Evolutionary conservation across 2,329 filamentous ascomycete genomes (phyloP).

Genomic region (Penicillium nordicum): DNA sequence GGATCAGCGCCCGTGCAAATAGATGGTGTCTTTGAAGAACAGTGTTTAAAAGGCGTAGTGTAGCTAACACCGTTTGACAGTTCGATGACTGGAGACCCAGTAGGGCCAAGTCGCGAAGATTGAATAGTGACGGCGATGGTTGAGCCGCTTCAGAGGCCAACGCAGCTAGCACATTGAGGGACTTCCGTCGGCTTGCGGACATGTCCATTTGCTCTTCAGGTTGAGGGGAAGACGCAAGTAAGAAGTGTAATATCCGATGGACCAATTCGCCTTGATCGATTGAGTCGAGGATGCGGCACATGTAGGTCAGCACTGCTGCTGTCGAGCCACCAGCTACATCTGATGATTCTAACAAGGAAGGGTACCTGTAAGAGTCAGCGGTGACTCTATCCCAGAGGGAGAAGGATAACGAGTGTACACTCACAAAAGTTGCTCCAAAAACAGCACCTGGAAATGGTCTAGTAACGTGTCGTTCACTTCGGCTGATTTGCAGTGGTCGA

Average conservation of each 20-base stretch:
- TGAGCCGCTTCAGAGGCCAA: constrained; percentile 71
- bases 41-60: constrained; percentile 79
- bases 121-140: constrained; percentile 83
- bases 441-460: constrained; percentile 96
- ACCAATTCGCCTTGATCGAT: constrained; percentile 92
- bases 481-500: constrained; percentile 88
- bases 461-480: constrained; percentile 91
- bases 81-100: constrained; percentile 81
- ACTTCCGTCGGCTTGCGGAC: constrained; percentile 71
- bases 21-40: constrained; percentile 84
- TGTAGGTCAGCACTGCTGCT: constrained; percentile 89
- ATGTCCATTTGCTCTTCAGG: constrained; percentile 59
- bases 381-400: background rate
- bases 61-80: constrained; percentile 83
- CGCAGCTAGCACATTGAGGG: constrained; percentile 79
- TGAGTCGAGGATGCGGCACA: constrained; percentile 84
- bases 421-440: constrained; percentile 87
- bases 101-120: constrained; percentile 83
- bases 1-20: constrained; percentile 69
- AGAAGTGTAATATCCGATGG: constrained; percentile 86
- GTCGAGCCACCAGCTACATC: constrained; percentile 96
- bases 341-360: constrained; percentile 91
- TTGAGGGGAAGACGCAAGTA: constrained; percentile 68
- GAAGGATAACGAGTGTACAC: constrained; percentile 28
- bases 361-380: constrained; percentile 61